A percentile compares a stretch with the other conserved stretches of the same genome.
Evolutionary conservation across 2,329 filamentous ascomycete genomes (phyloP).

Genomic region (Colletotrichum tropicicola): DNA sequence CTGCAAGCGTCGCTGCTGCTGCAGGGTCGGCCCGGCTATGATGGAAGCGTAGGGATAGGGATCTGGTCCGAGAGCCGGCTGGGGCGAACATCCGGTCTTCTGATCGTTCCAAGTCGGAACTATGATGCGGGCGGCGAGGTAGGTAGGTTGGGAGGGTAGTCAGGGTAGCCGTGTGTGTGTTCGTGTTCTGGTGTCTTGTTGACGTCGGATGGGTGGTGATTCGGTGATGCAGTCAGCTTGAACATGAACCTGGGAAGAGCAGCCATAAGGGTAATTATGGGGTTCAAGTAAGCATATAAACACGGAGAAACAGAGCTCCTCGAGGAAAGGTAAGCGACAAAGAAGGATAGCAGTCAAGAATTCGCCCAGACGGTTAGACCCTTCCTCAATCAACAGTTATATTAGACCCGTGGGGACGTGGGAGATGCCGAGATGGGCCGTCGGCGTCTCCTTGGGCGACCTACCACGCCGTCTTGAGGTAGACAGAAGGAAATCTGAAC

Average conservation of each 20-base stretch:
- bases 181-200: not conserved
- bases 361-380: constrained; percentile 2
- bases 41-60: constrained; percentile 17
- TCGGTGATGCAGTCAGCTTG: not conserved
- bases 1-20: not conserved
- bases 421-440: not conserved
- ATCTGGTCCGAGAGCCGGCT: constrained; percentile 22
- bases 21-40: constrained; percentile 15
- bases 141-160: too few relatives aligned
- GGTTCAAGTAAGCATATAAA: not conserved
- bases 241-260: not conserved
- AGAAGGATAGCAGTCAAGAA: not conserved
- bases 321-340: too few relatives aligned
- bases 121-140: not conserved
- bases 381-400: not conserved
- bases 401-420: not conserved
- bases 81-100: constrained; percentile 20
- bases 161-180: not conserved
- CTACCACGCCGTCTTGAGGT: not conserved
- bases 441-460: not conserved
- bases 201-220: not conserved
- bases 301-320: too few relatives aligned
- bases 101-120: constrained; percentile 3
- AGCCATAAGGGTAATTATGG: not conserved
- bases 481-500: not conserved